Evolutionary conservation across 768 basidiomycete genomes (phyloP).

Genomic region (Lentinula sp.): DNA sequence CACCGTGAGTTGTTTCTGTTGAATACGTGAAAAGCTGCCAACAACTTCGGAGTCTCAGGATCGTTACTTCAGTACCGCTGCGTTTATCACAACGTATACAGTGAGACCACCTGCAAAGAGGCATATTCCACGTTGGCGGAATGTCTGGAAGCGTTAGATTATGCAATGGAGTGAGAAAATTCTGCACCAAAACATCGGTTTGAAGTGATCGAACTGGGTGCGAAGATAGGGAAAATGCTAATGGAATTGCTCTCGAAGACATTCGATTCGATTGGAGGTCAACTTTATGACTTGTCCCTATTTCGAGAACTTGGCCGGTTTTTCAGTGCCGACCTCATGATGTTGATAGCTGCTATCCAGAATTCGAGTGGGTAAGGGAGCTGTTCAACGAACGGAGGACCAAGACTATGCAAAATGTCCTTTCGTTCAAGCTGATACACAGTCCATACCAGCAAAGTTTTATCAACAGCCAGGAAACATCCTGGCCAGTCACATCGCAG

Average conservation of each 20-base stretch:
- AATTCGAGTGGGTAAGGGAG: constrained; percentile 14
- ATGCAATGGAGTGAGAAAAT: constrained; percentile 11
- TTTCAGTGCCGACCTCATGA: constrained; percentile 6
- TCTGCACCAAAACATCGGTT: neutral
- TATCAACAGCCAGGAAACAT: constrained; percentile 17
- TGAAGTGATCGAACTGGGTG: neutral
- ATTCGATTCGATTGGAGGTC: neutral
- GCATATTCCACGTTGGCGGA: constrained; percentile 15
- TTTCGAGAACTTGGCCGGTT: neutral
- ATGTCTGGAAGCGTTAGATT: constrained; percentile 19
- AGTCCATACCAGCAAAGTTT: constrained; percentile 21
- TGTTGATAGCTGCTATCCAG: constrained; percentile 12
- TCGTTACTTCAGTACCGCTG: constrained; percentile 22
- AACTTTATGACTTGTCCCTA: neutral
- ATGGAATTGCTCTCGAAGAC: neutral
- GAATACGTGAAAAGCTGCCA: constrained; percentile 13
- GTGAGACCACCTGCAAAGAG: constrained; percentile 21
- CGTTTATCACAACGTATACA: constrained; percentile 20
- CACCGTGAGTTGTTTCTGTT: neutral
- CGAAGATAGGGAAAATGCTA: neutral
- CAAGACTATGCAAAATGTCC: constrained; percentile 10
- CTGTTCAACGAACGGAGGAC: constrained; percentile 12
- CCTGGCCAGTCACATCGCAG: constrained; percentile 16
- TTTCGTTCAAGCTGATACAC: constrained; percentile 21
- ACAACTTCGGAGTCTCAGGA: constrained; percentile 25